Base-by-base conservation (phyloP, 352 stramenopile genomes). In the Aphanomyces astaci region DNA sequence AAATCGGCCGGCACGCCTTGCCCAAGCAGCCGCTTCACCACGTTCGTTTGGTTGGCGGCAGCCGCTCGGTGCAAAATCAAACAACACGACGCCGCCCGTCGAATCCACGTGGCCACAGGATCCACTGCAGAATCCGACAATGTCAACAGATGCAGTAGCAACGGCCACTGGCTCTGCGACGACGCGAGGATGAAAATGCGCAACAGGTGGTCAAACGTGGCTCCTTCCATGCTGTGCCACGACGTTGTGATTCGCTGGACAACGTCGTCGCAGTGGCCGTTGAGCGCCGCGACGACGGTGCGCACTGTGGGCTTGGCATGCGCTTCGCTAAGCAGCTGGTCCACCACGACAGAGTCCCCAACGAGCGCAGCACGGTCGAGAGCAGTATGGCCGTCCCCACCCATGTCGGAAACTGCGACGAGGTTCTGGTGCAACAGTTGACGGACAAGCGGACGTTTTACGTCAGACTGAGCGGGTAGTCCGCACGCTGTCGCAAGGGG, bases 111-210 rank as follows among this genome's bases (percentile, higher is more conserved):
- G 0, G 51, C 31, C 11, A 51, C 32, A 2, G 62, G 62, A 51
- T 68, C 43, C 17, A 68, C 4, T 24, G n/a, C 15, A 10, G 62
- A 40, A 1, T 68, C 62, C 15, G 30, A 9, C 13, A 62, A 13
- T 9, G 24, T 19, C 22, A 68, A 49, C 10, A 60, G 13, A 22
- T 60, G 62, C 2, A 4, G 11, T 10, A 68, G 4, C 3, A 60
- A 13, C 17, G 28, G 13, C 62, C 62, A 68, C 13, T 52, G 0
- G 1, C 25, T 19, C 17, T 59, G 51, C 22, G 48, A 62, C n/a
- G 62, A 68, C 7, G 62, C 62, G 1, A 68, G 30, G 24, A 68
- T 68, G 25, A 57, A 68, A 9, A 59, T n/a, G 31, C 55, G 62
- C 22, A 68, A 25, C 9, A 68, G 22, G 25, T 68, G 51, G 33